A percentile compares a stretch with the other conserved stretches of the same genome.
Conservation (phyloP, 495 filamentous ascomycete species). For the Cercophora sp. region DNA sequence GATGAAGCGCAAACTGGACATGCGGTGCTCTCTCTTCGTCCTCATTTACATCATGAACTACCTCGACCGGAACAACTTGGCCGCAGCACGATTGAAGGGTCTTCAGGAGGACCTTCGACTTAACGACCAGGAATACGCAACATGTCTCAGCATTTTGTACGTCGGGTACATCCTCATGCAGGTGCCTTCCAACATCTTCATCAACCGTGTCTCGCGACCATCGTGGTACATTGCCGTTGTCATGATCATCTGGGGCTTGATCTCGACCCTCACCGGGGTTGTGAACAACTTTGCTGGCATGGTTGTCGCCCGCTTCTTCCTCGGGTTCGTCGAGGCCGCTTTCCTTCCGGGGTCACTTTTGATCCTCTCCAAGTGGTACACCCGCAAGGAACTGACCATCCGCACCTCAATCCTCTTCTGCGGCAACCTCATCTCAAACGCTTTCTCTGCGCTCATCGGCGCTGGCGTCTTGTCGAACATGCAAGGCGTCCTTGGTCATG, state of each 20-base stretch:
- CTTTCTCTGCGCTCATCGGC: slow-evolving; percentile 58
- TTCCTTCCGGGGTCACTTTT: slow-evolving; percentile 45
- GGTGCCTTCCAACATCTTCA: slow-evolving; percentile 39
- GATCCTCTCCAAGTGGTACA: slow-evolving; percentile 57
- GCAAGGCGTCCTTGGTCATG: slow-evolving; percentile 43
- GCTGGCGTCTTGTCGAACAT: slow-evolving; percentile 51
- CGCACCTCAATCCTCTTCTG: slow-evolving; percentile 60
- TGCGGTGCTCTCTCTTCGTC: slow-evolving; percentile 40
- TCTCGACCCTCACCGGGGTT: slow-evolving; percentile 58
- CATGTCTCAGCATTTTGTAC: slow-evolving; percentile 40
- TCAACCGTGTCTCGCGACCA: slow-evolving; percentile 37
- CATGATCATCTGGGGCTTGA: slow-evolving; percentile 67
- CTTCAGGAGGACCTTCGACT: slow-evolving; percentile 41
- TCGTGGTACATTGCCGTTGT: slow-evolving; percentile 46
- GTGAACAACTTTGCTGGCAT: slow-evolving; percentile 58
- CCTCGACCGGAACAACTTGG: slow-evolving; percentile 61
- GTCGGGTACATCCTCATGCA: slow-evolving; percentile 55
- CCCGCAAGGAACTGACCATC: slow-evolving; percentile 45
- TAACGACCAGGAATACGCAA: slow-evolving; percentile 36
- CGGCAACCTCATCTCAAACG: slow-evolving; percentile 56
- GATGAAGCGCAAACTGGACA: slow-evolving; percentile 40
- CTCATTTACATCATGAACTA: slow-evolving; percentile 74
- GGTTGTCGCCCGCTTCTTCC: slow-evolving; percentile 60
- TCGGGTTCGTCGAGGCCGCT: slow-evolving; percentile 56
- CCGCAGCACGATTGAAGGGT: slow-evolving; percentile 44